Evolutionary conservation across 2,329 filamentous ascomycete species (phyloP).

Genomic region (Ophiostoma sp.): DNA sequence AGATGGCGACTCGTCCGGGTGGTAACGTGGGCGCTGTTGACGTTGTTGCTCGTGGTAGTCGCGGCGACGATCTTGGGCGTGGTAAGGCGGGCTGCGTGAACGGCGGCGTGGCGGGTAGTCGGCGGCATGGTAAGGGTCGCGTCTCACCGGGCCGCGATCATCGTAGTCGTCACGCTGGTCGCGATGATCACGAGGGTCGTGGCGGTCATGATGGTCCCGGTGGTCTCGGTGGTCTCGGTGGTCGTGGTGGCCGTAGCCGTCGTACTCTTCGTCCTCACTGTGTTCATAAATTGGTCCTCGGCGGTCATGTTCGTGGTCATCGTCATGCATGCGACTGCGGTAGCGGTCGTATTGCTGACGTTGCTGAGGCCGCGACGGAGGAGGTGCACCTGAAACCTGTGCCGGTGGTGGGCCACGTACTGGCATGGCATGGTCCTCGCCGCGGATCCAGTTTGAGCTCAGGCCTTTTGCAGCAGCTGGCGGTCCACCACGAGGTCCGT

Average conservation of each 20-base stretch:
- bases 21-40: slow-evolving; percentile 9
- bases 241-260: neutral
- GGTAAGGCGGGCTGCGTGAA: slow-evolving; percentile 2
- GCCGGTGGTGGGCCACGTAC: neutral
- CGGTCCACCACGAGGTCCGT: neutral
- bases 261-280: neutral
- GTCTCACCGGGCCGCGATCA: neutral
- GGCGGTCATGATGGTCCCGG: neutral
- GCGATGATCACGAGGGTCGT: neutral
- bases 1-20: neutral
- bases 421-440: neutral
- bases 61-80: neutral
- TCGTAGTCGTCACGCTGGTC: neutral
- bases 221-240: neutral
- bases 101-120: slow-evolving; percentile 10
- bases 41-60: slow-evolving; percentile 8
- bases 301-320: neutral
- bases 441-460: slow-evolving; percentile 10
- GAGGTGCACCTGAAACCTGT: neutral
- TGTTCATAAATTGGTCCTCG: neutral
- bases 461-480: neutral
- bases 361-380: neutral
- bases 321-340: neutral
- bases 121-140: neutral
- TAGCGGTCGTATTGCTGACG: slow-evolving; percentile 10